Percentiles rank a stretch among this genome's conserved stretches.
phyloP scores from a whole-genome alignment of 2,329 filamentous ascomycete species.

The Penicillium sp. region DNA sequence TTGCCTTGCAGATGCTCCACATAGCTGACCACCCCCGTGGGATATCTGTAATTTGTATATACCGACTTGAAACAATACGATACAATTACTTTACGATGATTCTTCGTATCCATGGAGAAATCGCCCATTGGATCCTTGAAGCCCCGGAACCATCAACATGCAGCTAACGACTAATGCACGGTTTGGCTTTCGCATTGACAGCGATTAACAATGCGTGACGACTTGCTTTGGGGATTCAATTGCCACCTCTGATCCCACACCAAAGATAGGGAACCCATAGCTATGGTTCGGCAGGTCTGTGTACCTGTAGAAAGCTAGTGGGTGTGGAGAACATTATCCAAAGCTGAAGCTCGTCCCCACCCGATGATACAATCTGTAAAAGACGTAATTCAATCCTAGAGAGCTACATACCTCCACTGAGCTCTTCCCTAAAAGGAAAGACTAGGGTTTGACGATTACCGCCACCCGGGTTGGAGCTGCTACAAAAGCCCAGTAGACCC shows the following conservation, averaged over 20 bases:
- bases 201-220: background rate
- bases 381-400: background rate
- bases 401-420: background rate
- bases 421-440: background rate
- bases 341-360: slow-evolving; percentile 1
- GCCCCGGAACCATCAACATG: background rate
- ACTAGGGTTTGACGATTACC: background rate
- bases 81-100: background rate
- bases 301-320: background rate
- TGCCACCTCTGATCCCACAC: background rate
- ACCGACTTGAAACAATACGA: background rate
- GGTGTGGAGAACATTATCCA: background rate
- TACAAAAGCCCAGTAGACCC: slow-evolving; percentile 13
- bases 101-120: background rate
- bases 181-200: background rate
- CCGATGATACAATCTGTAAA: background rate
- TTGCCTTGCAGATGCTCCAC: slow-evolving; percentile 15
- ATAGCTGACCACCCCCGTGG: background rate
- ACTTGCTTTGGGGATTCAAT: background rate
- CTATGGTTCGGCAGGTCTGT: background rate
- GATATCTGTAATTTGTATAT: background rate
- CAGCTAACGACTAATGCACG: slow-evolving; percentile 5
- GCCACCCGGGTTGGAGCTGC: slow-evolving; percentile 5
- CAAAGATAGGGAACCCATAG: background rate
- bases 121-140: background rate